These are phyloP conservation scores for Kalmanozyma brasiliensis DNA, from an alignment of 1,284 basidiomycete species.

Conservation along the genomic window DNA sequence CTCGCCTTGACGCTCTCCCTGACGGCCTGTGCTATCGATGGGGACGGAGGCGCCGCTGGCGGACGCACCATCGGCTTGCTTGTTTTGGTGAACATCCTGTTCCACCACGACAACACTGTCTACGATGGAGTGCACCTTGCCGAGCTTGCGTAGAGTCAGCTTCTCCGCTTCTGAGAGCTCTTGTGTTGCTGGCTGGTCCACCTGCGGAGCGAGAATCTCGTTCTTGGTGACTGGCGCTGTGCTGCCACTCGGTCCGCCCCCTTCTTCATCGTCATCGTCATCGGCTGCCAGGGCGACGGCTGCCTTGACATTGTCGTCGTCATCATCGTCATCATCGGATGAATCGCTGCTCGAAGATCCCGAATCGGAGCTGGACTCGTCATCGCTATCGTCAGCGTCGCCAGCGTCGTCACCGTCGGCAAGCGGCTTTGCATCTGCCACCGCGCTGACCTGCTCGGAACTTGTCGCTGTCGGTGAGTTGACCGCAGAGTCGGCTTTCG, in stretches of 20 bases:
- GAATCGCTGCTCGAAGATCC: constrained; percentile 29
- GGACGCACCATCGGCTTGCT: not conserved
- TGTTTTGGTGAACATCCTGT: constrained; percentile 49
- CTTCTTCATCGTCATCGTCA: constrained; percentile 52
- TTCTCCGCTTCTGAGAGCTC: constrained; percentile 38
- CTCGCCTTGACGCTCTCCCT: constrained; percentile 50
- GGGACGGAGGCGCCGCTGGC: constrained; percentile 18
- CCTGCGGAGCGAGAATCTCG: constrained; percentile 49
- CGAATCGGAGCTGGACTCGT: constrained; percentile 20
- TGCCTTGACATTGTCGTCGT: constrained; percentile 2
- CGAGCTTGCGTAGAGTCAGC: constrained; percentile 47
- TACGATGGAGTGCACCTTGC: constrained; percentile 61
- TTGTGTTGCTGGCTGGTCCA: constrained; percentile 39
- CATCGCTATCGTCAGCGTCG: constrained; percentile 7
- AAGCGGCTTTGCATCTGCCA: constrained; percentile 1
- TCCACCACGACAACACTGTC: constrained; percentile 62
- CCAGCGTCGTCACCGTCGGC: constrained; percentile 1
- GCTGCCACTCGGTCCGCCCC: constrained; percentile 13
- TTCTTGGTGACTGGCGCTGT: constrained; percentile 56
- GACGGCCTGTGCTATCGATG: constrained; percentile 44
- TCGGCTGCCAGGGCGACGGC: constrained; percentile 9
- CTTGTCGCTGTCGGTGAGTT: constrained; percentile 2
- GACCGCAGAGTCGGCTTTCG: constrained; percentile 12
- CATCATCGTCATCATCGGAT: constrained; percentile 25
- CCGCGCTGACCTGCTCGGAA: not conserved